Conservation (phyloP, 2,329 filamentous ascomycete species). For the Aureobasidium sp. region DNA sequence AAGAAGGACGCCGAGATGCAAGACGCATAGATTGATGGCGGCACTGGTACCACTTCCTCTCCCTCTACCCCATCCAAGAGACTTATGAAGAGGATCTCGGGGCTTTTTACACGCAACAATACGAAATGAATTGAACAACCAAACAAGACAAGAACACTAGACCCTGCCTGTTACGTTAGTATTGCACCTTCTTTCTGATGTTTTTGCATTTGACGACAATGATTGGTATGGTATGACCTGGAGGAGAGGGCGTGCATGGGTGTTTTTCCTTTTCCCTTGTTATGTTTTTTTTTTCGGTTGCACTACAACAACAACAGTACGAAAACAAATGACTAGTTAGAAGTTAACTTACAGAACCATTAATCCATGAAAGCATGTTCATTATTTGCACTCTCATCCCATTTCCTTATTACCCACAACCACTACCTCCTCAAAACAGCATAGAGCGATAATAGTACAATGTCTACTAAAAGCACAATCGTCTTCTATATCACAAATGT, state of each 20-base stretch:
- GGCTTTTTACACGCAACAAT: background rate
- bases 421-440: background rate
- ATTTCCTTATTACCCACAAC: too few relatives aligned
- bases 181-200: too few relatives aligned
- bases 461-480: too few relatives aligned
- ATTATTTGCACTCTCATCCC: background rate
- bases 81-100: background rate
- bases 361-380: background rate
- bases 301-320: background rate
- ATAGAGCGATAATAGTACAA: too few relatives aligned
- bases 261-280: too few relatives aligned
- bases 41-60: background rate
- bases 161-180: background rate
- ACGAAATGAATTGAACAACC: background rate
- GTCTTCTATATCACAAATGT: too few relatives aligned
- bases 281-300: background rate
- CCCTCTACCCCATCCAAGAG: too few relatives aligned
- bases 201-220: background rate
- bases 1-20: constrained; percentile 49
- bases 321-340: background rate
- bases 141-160: background rate
- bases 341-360: background rate
- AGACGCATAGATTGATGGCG: background rate
- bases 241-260: background rate
- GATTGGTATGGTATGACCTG: background rate